Evolutionary conservation across 2,329 filamentous ascomycete species (phyloP), one percentile per base, ranked within the genome.

Genomic region (Ophiosphaerella narmari): DNA sequence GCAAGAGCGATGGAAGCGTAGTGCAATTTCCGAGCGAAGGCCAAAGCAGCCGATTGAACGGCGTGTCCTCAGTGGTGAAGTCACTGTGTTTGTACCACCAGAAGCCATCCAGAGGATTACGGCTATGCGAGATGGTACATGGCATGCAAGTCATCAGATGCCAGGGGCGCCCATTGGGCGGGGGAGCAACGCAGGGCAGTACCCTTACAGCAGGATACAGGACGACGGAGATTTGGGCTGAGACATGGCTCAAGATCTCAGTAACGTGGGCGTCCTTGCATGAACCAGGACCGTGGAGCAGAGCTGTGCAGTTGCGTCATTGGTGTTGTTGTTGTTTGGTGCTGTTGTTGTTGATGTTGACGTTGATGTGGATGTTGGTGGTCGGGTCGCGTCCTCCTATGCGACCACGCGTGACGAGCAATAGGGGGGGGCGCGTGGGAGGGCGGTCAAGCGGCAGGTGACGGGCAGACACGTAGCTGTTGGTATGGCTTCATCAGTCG

Each of bases 21-120:
- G 42, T 43, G 43, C 59, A 66, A 68, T 70, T 54, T 68, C 67
- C 66, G 67, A 65, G 18, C 14, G 23, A n/a, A 34, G 43, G 16
- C 36, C 36, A 34, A 34, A 24, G 4, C 33, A 35, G 32, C 32
- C 13, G 24, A 39, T n/a, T 23, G 7, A 12, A 34, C 36, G 11
- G 23, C 18, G 14, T 34, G 29, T 37, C 24, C 31, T 24, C 14
- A 12, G 23, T 31, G 32, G 26, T 7, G 7, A 29, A 29, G 26
- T 29, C 26, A 1, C 11, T 11, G 43, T 45, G 43, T 29, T 38
- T 35, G 32, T 14, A 14, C 11, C 31, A 26, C 39, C 16, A 9
- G 8, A 41, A 29, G 24, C 5, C 31, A 14, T 14, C 7, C n/a
- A 26, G 13, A 16, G 35, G 35, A 46, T 29, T 44, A 12, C 14